These are phyloP conservation scores for Tuber umbilicatum DNA, from an alignment of 495 filamentous ascomycete genomes.

Conservation along the genomic window DNA sequence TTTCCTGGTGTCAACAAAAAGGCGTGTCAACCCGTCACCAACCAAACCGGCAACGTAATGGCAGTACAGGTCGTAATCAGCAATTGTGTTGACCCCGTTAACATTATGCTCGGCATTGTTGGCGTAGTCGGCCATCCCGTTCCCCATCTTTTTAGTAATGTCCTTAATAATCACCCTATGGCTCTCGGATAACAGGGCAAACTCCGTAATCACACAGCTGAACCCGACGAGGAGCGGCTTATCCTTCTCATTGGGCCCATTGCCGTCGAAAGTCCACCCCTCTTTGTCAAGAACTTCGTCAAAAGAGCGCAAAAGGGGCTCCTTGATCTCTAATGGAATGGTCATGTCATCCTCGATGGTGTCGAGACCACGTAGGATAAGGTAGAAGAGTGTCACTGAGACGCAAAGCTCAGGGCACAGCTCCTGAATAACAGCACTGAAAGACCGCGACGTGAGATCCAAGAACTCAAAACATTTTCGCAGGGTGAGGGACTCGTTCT, in stretches of 20 bases:
- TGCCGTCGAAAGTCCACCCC: slow-evolving; percentile 83
- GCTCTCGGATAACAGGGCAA: slow-evolving; percentile 76
- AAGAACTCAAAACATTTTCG: slow-evolving; percentile 79
- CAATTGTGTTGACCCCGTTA: slow-evolving; percentile 71
- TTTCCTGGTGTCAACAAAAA: slow-evolving; percentile 82
- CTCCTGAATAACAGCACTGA: slow-evolving; percentile 88
- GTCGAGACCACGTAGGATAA: slow-evolving; percentile 81
- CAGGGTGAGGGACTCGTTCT: slow-evolving; percentile 66
- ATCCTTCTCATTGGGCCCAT: slow-evolving; percentile 89
- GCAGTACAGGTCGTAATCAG: slow-evolving; percentile 92
- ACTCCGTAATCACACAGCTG: slow-evolving; percentile 75
- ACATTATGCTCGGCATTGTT: slow-evolving; percentile 70
- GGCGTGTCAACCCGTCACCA: slow-evolving; percentile 81
- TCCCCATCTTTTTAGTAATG: slow-evolving; percentile 90
- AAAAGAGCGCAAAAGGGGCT: slow-evolving; percentile 78
- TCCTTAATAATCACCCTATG: slow-evolving; percentile 88
- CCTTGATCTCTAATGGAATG: slow-evolving; percentile 69
- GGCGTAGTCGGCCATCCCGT: slow-evolving; percentile 95
- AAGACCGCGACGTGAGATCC: slow-evolving; percentile 83
- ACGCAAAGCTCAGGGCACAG: slow-evolving; percentile 87
- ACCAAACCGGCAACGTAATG: slow-evolving; percentile 97
- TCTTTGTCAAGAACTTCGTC: slow-evolving; percentile 67
- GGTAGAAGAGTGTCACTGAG: slow-evolving; percentile 87
- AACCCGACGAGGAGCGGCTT: slow-evolving; percentile 86
- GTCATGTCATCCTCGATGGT: slow-evolving; percentile 99